Conservation (phyloP, 164 flowering plant species). For the Malania oleifera region DNA sequence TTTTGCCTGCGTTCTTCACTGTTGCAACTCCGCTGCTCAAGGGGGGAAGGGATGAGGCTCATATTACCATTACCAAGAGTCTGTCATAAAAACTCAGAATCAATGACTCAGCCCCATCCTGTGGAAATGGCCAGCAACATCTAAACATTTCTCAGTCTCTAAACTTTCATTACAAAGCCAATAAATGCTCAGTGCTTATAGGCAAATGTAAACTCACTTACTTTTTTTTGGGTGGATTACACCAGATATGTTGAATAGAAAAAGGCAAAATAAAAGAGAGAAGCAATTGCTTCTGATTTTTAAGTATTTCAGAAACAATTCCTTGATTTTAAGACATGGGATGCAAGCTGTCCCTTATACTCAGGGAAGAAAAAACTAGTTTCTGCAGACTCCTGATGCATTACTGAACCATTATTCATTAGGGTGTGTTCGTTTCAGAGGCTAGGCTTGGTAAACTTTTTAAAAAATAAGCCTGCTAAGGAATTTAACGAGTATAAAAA, state of each 20-base stretch:
- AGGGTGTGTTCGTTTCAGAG: no score
- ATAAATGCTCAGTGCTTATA: conserved; percentile 17
- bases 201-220: background rate
- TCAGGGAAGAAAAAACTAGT: no score
- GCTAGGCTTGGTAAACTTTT: no score
- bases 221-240: conserved; percentile 9
- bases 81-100: conserved; percentile 71
- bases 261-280: background rate
- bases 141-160: conserved; percentile 43
- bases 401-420: no score
- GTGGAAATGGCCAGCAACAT: conserved; percentile 44
- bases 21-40: conserved; percentile 39
- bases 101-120: conserved; percentile 49
- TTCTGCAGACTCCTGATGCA: no score
- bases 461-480: no score
- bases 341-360: no score
- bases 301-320: no score
- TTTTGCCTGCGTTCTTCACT: conserved; percentile 73
- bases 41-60: conserved; percentile 36
- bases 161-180: conserved; percentile 19
- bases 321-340: no score
- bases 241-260: background rate
- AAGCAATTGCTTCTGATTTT: no score
- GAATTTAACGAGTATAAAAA: no score
- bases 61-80: conserved; percentile 55